phyloP scores from a whole-genome alignment of 2,329 filamentous ascomycete genomes.

The Zymoseptoria passerinii region DNA sequence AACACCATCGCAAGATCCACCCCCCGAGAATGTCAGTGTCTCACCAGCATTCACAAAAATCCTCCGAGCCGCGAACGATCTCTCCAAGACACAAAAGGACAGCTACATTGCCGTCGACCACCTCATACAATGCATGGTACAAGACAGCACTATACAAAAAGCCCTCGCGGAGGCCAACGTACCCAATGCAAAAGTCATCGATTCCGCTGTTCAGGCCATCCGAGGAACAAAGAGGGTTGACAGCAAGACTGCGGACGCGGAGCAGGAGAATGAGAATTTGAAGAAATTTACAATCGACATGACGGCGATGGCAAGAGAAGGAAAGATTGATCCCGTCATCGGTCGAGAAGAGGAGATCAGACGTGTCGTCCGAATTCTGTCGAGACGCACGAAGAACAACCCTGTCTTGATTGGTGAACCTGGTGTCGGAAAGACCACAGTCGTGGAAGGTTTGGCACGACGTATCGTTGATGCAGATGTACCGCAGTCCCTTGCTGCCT shows the following conservation, averaged over 20 bases:
- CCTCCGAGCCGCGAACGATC: slow-evolving; percentile 72
- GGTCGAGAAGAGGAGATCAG: slow-evolving; percentile 93
- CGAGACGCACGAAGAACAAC: slow-evolving; percentile 95
- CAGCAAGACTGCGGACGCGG: slow-evolving; percentile 88
- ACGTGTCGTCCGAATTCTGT: slow-evolving; percentile 83
- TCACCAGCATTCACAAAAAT: slow-evolving; percentile 75
- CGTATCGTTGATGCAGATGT: slow-evolving; percentile 96
- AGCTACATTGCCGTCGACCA: slow-evolving; percentile 92
- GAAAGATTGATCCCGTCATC: slow-evolving; percentile 96
- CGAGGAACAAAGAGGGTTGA: slow-evolving; percentile 89
- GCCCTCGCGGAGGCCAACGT: slow-evolving; percentile 80
- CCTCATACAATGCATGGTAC: slow-evolving; percentile 73
- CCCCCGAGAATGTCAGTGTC: slow-evolving; percentile 72
- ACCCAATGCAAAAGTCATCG: slow-evolving; percentile 81
- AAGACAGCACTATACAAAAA: slow-evolving; percentile 66
- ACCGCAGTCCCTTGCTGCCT: slow-evolving; percentile 86
- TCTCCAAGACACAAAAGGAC: slow-evolving; percentile 97
- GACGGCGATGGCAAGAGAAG: slow-evolving; percentile 91
- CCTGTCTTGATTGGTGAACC: slow-evolving; percentile 96
- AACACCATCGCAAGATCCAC: slow-evolving; percentile 86
- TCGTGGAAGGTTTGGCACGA: slow-evolving; percentile 90
- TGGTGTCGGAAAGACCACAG: slow-evolving; percentile 96
- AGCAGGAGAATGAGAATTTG: slow-evolving; percentile 87
- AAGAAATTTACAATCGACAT: slow-evolving; percentile 99
- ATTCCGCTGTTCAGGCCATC: slow-evolving; percentile 83